phyloP scores from a whole-genome alignment of 768 basidiomycete species.

The Tephrocybe sp. region DNA sequence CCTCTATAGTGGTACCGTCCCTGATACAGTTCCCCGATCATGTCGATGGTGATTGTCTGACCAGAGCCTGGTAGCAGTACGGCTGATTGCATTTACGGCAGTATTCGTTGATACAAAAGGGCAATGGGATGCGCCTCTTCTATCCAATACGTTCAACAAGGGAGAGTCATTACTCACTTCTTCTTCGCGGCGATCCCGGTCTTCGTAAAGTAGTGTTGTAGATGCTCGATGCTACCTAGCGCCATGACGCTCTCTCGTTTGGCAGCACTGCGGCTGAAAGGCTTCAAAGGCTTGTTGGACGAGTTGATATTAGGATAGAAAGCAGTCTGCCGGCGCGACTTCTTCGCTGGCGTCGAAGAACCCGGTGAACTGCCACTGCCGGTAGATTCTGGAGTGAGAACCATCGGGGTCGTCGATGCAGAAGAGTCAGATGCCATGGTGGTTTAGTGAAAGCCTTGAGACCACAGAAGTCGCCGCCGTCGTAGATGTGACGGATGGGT shows the following conservation, averaged over 20 bases:
- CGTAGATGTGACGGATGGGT: slow-evolving; percentile 5
- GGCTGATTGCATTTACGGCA: too few species aligned
- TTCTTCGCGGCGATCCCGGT: slow-evolving; percentile 73
- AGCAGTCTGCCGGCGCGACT: slow-evolving; percentile 66
- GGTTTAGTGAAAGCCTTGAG: not conserved
- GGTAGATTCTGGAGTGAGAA: slow-evolving; percentile 65
- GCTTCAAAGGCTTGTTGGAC: slow-evolving; percentile 73
- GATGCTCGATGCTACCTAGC: slow-evolving; percentile 92
- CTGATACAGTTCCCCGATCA: too few species aligned
- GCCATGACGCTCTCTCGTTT: slow-evolving; percentile 94
- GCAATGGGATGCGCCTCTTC: too few species aligned
- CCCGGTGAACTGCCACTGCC: slow-evolving; percentile 31
- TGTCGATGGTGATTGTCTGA: too few species aligned
- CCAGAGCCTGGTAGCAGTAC: too few species aligned
- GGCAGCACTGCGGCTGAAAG: slow-evolving; percentile 87
- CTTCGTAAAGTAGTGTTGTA: slow-evolving; percentile 95
- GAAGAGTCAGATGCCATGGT: slow-evolving; percentile 43
- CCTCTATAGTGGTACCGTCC: too few species aligned
- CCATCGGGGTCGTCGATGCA: slow-evolving; percentile 48
- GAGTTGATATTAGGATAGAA: slow-evolving; percentile 78
- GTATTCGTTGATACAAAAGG: too few species aligned
- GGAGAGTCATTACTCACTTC: slow-evolving; percentile 49
- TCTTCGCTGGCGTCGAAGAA: slow-evolving; percentile 35
- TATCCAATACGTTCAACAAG: too few species aligned
- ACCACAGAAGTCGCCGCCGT: not conserved